Evolutionary conservation across 1,284 basidiomycete species (phyloP), one percentile per base, ranked within the genome.

Genomic region (Tilletia caries): DNA sequence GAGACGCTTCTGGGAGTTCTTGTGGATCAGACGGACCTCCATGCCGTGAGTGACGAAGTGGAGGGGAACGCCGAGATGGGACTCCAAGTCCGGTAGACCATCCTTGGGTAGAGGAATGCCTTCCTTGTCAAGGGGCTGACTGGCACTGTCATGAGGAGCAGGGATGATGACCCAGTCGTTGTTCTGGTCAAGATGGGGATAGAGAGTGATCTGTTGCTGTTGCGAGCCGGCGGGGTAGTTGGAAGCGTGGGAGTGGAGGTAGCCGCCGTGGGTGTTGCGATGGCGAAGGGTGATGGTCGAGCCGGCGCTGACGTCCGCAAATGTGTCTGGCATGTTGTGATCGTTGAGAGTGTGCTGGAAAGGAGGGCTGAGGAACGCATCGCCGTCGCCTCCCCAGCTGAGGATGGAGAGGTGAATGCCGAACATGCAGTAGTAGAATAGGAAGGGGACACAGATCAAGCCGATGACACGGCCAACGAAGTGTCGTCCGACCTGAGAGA

Each of bases 171-270:
- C 86, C 92, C 92, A 98, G 73, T 91, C 84, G 83, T 98, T 98
- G 87, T 98, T 98, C 32, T 88, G 86, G 81, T 98, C 96, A 20
- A 89, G 87, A 84, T 98, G 95, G 1, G 96, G 96, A 83, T 99
- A 98, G 33, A 98, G 89, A 0, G 95, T 98, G 76, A 98, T 88
- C 85, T 99, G 96, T 88, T 98, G 95, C 83, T 98, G 93, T 91
- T 82, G 44, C 58, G 74, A 76, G 12, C 85, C 85, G 27, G 81
- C 88, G 0, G 95, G 95, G 82, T 96, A 98, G 66, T 88, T 89
- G 82, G 95, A 92, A 3, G 88, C 74, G 85, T 99, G 96, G 2
- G 95, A 98, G 84, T 99, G 96, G 15, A 99, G 86, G 83, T 98
- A 98, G 23, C 96, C 95, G 27, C 96, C 96, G 83, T 98, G 94